Evolutionary conservation across 2,329 filamentous ascomycete genomes (phyloP).

Genomic region (Didymella sp.): DNA sequence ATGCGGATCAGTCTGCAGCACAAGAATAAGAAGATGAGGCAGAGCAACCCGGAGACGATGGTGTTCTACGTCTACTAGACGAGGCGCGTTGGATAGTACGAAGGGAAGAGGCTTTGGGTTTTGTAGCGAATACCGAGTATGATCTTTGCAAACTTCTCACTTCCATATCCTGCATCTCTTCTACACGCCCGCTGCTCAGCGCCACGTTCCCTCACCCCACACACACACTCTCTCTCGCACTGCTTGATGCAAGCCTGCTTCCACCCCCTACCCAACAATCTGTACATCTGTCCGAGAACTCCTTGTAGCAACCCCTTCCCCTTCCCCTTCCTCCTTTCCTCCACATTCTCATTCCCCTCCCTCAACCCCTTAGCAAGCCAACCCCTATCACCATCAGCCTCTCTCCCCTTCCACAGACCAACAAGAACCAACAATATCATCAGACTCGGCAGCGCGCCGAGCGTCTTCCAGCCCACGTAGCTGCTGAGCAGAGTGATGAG

Average conservation of each 20-base stretch:
- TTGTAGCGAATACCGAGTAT: too few species aligned
- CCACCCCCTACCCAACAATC: neutral
- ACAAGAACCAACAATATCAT: neutral
- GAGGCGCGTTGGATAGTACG: too few species aligned
- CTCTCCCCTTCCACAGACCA: neutral
- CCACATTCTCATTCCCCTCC: neutral
- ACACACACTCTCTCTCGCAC: too few species aligned
- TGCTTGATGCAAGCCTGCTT: too few species aligned
- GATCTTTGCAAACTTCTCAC: too few species aligned
- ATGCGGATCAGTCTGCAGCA: constrained; percentile 36
- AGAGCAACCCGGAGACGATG: constrained; percentile 8
- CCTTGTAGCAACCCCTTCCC: neutral
- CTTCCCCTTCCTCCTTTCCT: neutral
- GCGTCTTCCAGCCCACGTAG: constrained; percentile 7
- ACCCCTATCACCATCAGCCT: neutral
- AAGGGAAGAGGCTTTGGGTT: too few species aligned
- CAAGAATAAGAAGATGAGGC: constrained; percentile 32
- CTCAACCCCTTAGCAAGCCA: neutral
- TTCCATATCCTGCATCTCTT: too few species aligned
- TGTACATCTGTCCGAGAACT: constrained; percentile 9
- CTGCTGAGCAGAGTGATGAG: neutral
- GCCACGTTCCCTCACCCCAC: too few species aligned
- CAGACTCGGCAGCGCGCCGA: constrained; percentile 3
- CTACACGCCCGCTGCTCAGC: too few species aligned
- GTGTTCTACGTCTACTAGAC: constrained; percentile 15